A percentile compares a stretch with the other conserved stretches of the same genome.
Evolutionary conservation across 2,329 filamentous ascomycete species (phyloP).

Genomic region (Calycina herbarum): DNA sequence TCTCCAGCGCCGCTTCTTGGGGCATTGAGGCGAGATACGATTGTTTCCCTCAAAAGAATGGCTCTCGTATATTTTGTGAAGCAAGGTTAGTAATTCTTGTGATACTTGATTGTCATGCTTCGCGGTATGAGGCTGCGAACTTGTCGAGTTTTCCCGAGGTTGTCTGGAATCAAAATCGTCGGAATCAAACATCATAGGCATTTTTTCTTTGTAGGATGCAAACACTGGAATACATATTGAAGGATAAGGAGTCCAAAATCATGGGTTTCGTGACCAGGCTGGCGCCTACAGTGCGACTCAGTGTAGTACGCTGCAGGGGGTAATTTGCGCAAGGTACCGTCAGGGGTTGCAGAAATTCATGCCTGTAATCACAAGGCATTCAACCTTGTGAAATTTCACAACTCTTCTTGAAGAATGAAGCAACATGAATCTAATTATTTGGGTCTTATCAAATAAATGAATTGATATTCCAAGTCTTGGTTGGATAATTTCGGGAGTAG

Average conservation of each 20-base stretch:
- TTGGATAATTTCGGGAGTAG: no score
- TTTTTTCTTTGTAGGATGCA: neutral
- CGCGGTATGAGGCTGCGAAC: neutral
- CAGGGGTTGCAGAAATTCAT: no score
- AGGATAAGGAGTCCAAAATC: neutral
- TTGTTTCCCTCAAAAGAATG: neutral
- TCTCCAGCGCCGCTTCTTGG: neutral
- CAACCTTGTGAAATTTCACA: no score
- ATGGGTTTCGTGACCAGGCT: neutral
- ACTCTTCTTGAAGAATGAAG: no score
- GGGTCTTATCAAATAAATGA: no score
- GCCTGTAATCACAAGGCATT: no score
- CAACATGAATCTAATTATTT: no score
- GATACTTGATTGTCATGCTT: neutral
- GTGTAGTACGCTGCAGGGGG: no score
- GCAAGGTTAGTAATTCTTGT: neutral
- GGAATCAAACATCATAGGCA: neutral
- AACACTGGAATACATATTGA: no score
- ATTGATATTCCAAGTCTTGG: no score
- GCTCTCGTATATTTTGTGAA: neutral
- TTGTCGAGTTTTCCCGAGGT: neutral
- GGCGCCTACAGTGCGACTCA: no score
- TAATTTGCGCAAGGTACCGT: no score
- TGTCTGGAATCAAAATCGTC: neutral
- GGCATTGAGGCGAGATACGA: neutral